These are phyloP conservation scores for Aspergillus tanneri DNA, from an alignment of 2,329 filamentous ascomycete species.

Conservation along the genomic window DNA sequence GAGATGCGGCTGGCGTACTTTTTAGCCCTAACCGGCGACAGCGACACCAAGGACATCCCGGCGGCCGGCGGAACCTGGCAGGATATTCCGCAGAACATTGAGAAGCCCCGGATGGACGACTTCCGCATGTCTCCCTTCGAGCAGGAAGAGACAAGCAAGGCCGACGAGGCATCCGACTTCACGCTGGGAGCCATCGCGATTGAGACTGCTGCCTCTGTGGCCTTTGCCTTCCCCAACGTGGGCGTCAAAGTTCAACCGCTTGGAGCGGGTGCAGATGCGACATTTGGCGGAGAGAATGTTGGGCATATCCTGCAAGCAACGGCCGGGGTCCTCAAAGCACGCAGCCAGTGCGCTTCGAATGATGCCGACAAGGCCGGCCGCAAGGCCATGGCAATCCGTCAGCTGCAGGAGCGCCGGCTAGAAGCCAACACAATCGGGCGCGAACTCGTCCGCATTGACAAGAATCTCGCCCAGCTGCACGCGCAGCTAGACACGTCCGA, in stretches of 20 bases:
- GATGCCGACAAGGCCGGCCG: not conserved
- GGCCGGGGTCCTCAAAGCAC: not conserved
- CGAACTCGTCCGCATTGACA: not conserved
- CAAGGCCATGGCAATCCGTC: not conserved
- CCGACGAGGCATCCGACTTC: too few relatives aligned
- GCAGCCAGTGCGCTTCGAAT: not conserved
- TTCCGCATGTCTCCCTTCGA: too few relatives aligned
- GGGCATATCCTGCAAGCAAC: too few relatives aligned
- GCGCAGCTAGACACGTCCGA: not conserved
- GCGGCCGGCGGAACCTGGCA: not conserved
- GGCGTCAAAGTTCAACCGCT: too few relatives aligned
- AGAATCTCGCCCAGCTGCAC: not conserved
- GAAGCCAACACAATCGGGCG: conserved; percentile 1
- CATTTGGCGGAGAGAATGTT: too few relatives aligned
- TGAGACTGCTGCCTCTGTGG: too few relatives aligned
- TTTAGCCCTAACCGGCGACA: not conserved
- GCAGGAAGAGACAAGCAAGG: too few relatives aligned
- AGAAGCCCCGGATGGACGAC: not conserved
- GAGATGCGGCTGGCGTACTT: not conserved
- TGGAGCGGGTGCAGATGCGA: too few relatives aligned
- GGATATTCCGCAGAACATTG: not conserved
- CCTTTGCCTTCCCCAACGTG: too few relatives aligned
- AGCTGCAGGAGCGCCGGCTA: not conserved
- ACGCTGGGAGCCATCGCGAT: too few relatives aligned
- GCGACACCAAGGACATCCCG: not conserved